Conservation (phyloP, 1,284 basidiomycete species). For the Melampsora larici-populina region DNA sequence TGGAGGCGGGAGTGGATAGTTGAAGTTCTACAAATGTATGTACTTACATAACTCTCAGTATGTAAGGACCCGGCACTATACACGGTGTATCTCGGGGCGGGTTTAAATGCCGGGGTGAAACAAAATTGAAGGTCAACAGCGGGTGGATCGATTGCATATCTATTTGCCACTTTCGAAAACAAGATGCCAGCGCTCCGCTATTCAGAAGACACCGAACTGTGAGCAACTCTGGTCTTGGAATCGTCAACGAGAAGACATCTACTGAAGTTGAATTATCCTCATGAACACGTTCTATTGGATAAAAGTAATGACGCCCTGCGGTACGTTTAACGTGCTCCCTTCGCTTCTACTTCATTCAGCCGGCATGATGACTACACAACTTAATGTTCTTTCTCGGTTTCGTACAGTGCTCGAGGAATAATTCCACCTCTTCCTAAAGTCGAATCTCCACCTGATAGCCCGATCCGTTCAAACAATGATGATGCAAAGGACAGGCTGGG, state of each 20-base stretch:
- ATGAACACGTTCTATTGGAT: neutral
- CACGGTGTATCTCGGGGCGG: too few species aligned
- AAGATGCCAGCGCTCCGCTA: conserved; percentile 31
- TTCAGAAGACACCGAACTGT: conserved; percentile 38
- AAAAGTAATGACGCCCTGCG: neutral
- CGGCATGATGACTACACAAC: neutral
- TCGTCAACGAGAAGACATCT: neutral
- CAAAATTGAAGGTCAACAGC: too few species aligned
- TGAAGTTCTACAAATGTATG: too few species aligned
- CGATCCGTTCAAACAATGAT: neutral
- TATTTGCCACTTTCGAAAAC: too few species aligned
- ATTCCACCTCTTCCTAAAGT: conserved; percentile 19
- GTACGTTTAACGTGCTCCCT: neutral
- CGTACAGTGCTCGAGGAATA: conserved; percentile 36
- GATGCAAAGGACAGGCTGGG: neutral
- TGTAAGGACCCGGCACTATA: too few species aligned
- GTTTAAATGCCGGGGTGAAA: too few species aligned
- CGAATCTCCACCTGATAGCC: conserved; percentile 7
- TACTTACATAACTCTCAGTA: too few species aligned
- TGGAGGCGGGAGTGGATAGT: too few species aligned
- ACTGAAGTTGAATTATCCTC: neutral
- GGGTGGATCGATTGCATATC: too few species aligned
- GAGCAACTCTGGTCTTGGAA: neutral
- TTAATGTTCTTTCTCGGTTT: neutral
- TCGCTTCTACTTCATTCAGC: neutral